These are phyloP conservation scores for Barnettozyma siamensis DNA, from an alignment of 805 yeast species.

Conservation along the genomic window DNA sequence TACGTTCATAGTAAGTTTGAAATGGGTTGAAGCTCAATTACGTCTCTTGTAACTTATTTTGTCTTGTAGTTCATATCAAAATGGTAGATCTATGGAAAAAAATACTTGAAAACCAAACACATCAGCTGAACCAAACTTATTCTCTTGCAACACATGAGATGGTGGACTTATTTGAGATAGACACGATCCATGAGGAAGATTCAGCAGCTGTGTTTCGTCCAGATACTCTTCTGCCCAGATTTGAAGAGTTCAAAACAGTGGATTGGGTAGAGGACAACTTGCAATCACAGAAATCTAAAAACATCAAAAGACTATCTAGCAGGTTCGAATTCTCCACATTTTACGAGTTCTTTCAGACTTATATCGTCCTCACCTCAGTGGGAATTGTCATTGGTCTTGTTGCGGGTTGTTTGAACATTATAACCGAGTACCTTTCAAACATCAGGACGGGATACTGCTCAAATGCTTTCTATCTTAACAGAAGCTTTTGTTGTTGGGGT, in stretches of 20 bases:
- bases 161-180: conserved; percentile 4
- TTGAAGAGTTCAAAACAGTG: conserved; percentile 57
- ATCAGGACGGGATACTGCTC: conserved; percentile 76
- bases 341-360: conserved; percentile 29
- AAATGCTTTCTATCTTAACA: conserved; percentile 60
- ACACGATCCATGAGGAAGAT: not conserved
- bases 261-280: conserved; percentile 67
- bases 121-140: no score
- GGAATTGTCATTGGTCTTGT: conserved; percentile 76
- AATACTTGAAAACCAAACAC: no score
- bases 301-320: conserved; percentile 2
- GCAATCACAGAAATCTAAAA: conserved; percentile 34
- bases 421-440: conserved; percentile 83
- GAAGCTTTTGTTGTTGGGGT: conserved; percentile 80
- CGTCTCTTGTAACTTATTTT: no score
- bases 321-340: conserved; percentile 5
- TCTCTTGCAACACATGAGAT: no score
- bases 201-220: not conserved
- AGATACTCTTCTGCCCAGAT: conserved; percentile 31
- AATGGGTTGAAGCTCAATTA: no score
- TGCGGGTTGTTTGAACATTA: conserved; percentile 75
- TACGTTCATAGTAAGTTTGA: no score
- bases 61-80: no score
- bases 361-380: conserved; percentile 70
- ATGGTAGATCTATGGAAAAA: no score